Evolutionary conservation across 305 asterid genomes (phyloP).

Genomic region (Solanum aculeatissimum): DNA sequence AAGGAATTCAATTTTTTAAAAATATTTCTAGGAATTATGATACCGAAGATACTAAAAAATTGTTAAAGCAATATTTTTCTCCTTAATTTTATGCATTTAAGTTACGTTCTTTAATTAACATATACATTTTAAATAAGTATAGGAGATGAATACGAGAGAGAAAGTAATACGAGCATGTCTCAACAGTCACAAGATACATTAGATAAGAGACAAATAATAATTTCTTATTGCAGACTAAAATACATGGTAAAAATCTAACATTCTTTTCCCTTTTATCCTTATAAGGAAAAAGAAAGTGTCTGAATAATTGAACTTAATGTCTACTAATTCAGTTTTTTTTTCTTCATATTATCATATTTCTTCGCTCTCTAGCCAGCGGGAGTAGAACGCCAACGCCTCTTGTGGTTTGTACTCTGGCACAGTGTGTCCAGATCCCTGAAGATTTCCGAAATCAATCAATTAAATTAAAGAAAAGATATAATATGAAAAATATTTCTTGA

Average conservation of each 20-base stretch:
- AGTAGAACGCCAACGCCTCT: slow-evolving; percentile 64
- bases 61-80: too few species aligned
- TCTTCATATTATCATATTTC: slow-evolving; percentile 23
- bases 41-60: too few species aligned
- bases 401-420: slow-evolving; percentile 90
- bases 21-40: too few species aligned
- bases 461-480: neutral
- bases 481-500: neutral
- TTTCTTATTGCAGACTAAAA: neutral
- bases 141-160: too few species aligned
- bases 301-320: neutral
- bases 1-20: too few species aligned
- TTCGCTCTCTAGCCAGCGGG: slow-evolving; percentile 52
- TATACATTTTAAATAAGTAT: too few species aligned
- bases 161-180: neutral
- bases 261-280: neutral
- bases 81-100: too few species aligned
- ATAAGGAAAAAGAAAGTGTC: neutral
- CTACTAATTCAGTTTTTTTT: neutral
- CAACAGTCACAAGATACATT: neutral
- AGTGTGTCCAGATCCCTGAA: slow-evolving; percentile 89
- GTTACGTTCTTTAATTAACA: too few species aligned
- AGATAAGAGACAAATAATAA: neutral
- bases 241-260: neutral
- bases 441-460: neutral